These are phyloP conservation scores for Xylaria cubensis DNA, from an alignment of 495 filamentous ascomycete genomes.

Conservation along the genomic window DNA sequence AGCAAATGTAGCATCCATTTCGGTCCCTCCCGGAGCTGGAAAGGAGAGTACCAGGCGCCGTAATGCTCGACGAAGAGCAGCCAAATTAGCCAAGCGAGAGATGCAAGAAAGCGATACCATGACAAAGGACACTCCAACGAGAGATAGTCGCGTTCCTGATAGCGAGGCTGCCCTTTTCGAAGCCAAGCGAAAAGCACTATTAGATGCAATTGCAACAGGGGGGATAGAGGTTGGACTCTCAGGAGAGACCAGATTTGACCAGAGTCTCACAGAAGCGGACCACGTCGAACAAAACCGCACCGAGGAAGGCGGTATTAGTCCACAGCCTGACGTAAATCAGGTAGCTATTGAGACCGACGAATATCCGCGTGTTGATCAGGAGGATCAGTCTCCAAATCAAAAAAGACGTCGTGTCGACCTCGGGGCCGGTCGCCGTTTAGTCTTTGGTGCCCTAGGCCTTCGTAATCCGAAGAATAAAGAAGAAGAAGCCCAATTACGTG, in stretches of 20 bases:
- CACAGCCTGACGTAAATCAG: neutral
- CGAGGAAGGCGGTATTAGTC: neutral
- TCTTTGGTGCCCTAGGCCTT: slow-evolving; percentile 78
- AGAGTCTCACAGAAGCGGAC: neutral
- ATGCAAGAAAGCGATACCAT: neutral
- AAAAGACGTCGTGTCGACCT: slow-evolving; percentile 65
- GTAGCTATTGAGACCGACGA: slow-evolving; percentile 1
- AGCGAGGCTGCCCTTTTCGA: slow-evolving; percentile 37
- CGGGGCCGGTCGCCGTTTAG: slow-evolving; percentile 66
- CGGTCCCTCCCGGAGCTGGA: slow-evolving; percentile 44
- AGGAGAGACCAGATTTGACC: slow-evolving; percentile 19
- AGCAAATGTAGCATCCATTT: neutral
- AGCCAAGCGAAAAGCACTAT: slow-evolving; percentile 36
- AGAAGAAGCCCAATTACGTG: slow-evolving; percentile 68
- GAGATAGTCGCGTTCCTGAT: neutral
- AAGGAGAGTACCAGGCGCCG: slow-evolving; percentile 47
- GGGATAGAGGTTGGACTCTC: slow-evolving; percentile 39
- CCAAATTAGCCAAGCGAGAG: slow-evolving; percentile 35
- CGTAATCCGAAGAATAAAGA: slow-evolving; percentile 69
- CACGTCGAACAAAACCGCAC: slow-evolving; percentile 29
- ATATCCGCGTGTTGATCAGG: slow-evolving; percentile 23
- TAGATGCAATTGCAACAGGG: slow-evolving; percentile 35
- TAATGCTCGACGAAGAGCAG: slow-evolving; percentile 49
- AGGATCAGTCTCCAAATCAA: slow-evolving; percentile 40
- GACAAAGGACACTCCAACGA: neutral